phyloP scores from a whole-genome alignment of 441 rosid genomes.

The Arabidopsis lyrata region DNA sequence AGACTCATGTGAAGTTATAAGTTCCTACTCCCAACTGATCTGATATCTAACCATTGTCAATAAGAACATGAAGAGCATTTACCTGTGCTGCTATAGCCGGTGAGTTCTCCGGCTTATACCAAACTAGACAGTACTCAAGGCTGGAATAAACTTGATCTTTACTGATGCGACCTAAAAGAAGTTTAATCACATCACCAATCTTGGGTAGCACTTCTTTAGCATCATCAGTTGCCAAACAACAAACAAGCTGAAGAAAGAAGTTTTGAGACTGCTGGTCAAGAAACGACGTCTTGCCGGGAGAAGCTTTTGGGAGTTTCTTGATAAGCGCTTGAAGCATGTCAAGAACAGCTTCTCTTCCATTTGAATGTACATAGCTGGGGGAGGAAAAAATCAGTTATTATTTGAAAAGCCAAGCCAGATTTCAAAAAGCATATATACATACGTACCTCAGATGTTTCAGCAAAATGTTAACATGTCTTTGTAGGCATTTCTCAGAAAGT shows the following conservation, averaged over 20 bases:
- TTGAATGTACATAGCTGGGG: constrained; percentile 60
- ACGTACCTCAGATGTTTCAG: constrained; percentile 73
- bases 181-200: constrained; percentile 70
- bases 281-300: constrained; percentile 52
- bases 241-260: constrained; percentile 66
- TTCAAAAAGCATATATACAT: not conserved
- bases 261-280: constrained; percentile 65
- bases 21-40: too few species aligned
- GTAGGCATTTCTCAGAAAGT: constrained; percentile 66
- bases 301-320: constrained; percentile 45
- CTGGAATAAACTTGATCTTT: constrained; percentile 51
- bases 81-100: too few species aligned
- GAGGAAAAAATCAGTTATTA: constrained; percentile 33
- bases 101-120: too few species aligned
- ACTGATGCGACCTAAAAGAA: constrained; percentile 60
- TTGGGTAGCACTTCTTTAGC: constrained; percentile 57
- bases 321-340: constrained; percentile 82
- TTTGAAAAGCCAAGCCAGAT: constrained; percentile 8
- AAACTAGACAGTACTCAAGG: too few species aligned
- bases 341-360: constrained; percentile 89
- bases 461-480: constrained; percentile 67
- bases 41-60: too few species aligned
- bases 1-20: too few species aligned
- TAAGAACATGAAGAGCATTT: too few species aligned
- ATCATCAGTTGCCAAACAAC: constrained; percentile 62